Percentiles rank a stretch among this genome's conserved stretches.
phyloP scores from a whole-genome alignment of 2,329 filamentous ascomycete species.

The Mariannaea elegans region DNA sequence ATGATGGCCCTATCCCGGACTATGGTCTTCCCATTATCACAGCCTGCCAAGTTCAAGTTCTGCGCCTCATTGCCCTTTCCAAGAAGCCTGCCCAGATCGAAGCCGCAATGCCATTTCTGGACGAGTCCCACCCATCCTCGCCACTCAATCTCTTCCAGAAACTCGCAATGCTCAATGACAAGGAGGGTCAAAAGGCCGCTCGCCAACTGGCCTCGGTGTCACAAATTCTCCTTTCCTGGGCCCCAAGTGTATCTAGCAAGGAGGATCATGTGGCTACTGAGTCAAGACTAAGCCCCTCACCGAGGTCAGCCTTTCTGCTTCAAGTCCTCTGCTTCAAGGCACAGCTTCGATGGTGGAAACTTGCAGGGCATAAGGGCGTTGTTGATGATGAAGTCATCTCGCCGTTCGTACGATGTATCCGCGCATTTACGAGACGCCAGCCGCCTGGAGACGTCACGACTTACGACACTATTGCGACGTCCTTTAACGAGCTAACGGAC shows the following conservation, averaged over 20 bases:
- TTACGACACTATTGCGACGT: conserved; percentile 45
- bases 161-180: conserved; percentile 52
- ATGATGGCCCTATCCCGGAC: conserved; percentile 56
- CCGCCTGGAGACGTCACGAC: conserved; percentile 49
- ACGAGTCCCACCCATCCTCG: conserved; percentile 61
- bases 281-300: conserved; percentile 62
- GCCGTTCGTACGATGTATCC: conserved; percentile 70
- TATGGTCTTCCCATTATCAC: conserved; percentile 64
- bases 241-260: conserved; percentile 71
- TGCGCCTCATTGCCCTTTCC: conserved; percentile 69
- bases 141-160: conserved; percentile 65
- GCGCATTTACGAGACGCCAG: conserved; percentile 66
- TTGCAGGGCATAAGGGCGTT: conserved; percentile 68
- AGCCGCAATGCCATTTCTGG: conserved; percentile 63
- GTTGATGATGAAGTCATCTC: conserved; percentile 71
- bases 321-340: conserved; percentile 70
- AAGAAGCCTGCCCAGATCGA: conserved; percentile 70
- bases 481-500: conserved; percentile 44
- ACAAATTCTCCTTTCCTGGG: conserved; percentile 70
- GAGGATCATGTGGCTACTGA: conserved; percentile 67
- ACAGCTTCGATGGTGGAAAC: conserved; percentile 71
- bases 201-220: conserved; percentile 74
- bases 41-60: conserved; percentile 69
- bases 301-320: conserved; percentile 67
- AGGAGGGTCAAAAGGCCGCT: conserved; percentile 65